Conservation (phyloP, 2,329 filamentous ascomycete species). For the Aureobasidium leucospermi region DNA sequence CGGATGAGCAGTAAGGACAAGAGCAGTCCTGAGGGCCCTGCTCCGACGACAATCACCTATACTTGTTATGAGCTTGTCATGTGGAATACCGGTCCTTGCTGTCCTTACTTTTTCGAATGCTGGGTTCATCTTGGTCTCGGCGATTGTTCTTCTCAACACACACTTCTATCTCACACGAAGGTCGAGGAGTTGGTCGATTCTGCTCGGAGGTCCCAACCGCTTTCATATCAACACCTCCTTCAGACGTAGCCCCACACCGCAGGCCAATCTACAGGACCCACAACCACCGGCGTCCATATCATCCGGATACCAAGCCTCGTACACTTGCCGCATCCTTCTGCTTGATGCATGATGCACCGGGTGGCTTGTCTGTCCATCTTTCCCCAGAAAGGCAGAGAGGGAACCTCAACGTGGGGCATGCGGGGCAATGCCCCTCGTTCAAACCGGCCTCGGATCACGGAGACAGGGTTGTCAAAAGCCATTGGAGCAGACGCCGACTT, state of each 20-base stretch:
- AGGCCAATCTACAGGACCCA: background rate
- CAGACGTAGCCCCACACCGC: background rate
- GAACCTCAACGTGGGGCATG: constrained; percentile 7
- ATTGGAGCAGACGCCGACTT: background rate
- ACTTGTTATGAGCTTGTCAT: background rate
- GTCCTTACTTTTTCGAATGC: constrained; percentile 6
- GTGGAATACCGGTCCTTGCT: background rate
- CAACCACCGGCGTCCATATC: background rate
- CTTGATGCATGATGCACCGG: background rate
- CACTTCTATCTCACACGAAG: background rate
- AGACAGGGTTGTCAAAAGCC: background rate
- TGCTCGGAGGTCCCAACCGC: background rate
- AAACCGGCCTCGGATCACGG: background rate
- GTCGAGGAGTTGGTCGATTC: no score
- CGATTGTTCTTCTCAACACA: background rate
- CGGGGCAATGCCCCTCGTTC: constrained; percentile 7
- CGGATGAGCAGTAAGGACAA: constrained; percentile 33
- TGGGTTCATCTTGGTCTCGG: background rate
- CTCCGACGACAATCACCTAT: constrained; percentile 32
- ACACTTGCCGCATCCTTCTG: background rate
- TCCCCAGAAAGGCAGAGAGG: background rate
- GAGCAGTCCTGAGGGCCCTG: constrained; percentile 35
- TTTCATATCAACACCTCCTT: background rate
- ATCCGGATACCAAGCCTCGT: background rate
- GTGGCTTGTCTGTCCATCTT: background rate